These are phyloP conservation scores for Nakazawaea ishiwadae DNA, from an alignment of 805 yeast genomes.

Conservation along the genomic window DNA sequence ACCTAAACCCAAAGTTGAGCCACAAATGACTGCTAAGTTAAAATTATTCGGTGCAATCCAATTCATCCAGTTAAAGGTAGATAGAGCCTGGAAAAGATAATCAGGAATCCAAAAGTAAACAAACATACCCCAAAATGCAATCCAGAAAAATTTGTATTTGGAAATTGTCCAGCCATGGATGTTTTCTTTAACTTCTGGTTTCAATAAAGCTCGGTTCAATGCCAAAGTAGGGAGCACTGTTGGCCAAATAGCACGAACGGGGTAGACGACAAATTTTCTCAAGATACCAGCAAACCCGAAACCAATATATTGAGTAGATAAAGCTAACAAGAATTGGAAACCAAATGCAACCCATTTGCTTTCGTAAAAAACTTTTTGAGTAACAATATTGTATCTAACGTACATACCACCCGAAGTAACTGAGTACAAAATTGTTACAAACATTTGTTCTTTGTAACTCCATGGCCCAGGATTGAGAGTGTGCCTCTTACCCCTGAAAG, in stretches of 20 bases:
- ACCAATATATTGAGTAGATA: constrained; percentile 60
- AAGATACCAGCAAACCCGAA: constrained; percentile 63
- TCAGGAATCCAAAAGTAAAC: constrained; percentile 42
- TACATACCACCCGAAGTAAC: constrained; percentile 27
- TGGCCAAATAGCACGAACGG: constrained; percentile 51
- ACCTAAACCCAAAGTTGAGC: constrained; percentile 42
- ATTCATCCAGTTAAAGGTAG: constrained; percentile 48
- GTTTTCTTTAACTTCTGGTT: constrained; percentile 27
- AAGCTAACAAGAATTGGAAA: constrained; percentile 46
- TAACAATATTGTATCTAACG: constrained; percentile 32
- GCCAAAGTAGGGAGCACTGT: constrained; percentile 42
- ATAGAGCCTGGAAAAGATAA: constrained; percentile 36
- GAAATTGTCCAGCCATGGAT: constrained; percentile 30
- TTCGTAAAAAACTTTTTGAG: constrained; percentile 30
- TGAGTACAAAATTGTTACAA: constrained; percentile 32
- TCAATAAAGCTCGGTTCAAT: constrained; percentile 41
- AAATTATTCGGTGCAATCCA: constrained; percentile 53
- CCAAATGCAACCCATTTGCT: constrained; percentile 36
- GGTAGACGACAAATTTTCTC: constrained; percentile 53
- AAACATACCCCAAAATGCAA: constrained; percentile 29
- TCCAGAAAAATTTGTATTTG: constrained; percentile 30
- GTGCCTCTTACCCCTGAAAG: constrained; percentile 30
- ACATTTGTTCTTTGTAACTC: constrained; percentile 58
- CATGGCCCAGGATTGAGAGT: constrained; percentile 62
- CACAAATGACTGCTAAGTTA: constrained; percentile 45